Evolutionary conservation across 495 filamentous ascomycete genomes (phyloP).

Genomic region (Lichina pygmaea): DNA sequence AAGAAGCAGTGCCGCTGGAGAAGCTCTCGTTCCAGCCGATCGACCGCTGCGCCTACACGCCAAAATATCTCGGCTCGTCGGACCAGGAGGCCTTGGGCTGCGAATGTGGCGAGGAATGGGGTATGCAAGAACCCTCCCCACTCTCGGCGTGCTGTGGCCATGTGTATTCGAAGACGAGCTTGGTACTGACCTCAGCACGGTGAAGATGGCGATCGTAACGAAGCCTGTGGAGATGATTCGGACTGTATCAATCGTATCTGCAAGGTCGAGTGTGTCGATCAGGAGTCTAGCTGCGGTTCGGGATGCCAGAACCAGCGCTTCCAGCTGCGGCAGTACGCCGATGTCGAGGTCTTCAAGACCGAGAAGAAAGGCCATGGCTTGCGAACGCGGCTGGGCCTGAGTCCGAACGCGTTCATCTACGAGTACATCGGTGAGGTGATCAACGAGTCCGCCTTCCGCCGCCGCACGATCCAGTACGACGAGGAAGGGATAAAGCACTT

Average conservation of each 20-base stretch:
- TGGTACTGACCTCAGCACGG: constrained; percentile 9
- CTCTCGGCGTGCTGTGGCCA: constrained; percentile 3
- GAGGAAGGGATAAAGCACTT: constrained; percentile 95
- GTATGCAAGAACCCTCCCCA: constrained; percentile 27
- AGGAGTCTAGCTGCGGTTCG: constrained; percentile 60
- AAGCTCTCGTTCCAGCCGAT: constrained; percentile 48
- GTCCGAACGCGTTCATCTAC: constrained; percentile 72
- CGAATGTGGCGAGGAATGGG: constrained; percentile 86
- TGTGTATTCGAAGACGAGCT: background rate
- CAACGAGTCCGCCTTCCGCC: constrained; percentile 65
- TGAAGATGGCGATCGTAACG: constrained; percentile 42
- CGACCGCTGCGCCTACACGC: constrained; percentile 57
- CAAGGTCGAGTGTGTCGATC: constrained; percentile 80
- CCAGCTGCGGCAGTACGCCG: constrained; percentile 66
- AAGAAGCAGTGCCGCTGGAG: too few species aligned
- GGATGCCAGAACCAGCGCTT: constrained; percentile 91
- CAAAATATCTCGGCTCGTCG: constrained; percentile 68
- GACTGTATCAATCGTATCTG: constrained; percentile 98
- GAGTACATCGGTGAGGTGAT: constrained; percentile 99
- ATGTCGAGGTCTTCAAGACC: constrained; percentile 85
- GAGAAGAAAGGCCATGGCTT: constrained; percentile 93
- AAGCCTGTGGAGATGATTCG: constrained; percentile 84
- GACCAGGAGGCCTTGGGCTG: constrained; percentile 82
- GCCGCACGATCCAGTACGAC: constrained; percentile 74
- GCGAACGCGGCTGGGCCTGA: constrained; percentile 48